Base-by-base conservation (phyloP, 495 filamentous ascomycete species). In the Penicillium pulvis region DNA sequence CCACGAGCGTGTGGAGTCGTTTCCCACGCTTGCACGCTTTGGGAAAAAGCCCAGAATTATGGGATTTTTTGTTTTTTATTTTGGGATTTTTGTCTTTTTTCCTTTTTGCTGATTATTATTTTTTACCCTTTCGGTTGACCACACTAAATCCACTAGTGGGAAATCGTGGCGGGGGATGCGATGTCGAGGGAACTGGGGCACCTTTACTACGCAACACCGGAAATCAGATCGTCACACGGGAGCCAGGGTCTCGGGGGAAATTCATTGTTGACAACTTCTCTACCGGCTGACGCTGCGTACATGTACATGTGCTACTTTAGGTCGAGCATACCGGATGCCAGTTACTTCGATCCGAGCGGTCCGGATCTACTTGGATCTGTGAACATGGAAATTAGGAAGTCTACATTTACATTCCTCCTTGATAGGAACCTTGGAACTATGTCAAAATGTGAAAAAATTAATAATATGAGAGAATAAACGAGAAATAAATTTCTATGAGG, bases 91-190 rank as follows among this genome's bases (percentile, higher is more conserved):
- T 33, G 12, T 33, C 16, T 50, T 50, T 52, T 53, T 58, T 31
- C 24, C 45, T 51, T 39, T 41, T 53, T 48, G 31, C 20, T 1
- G 20, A 23, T 23, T 23, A 23, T 36, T 17, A 19, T 55, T 30
- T 17, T 26, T 55, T 30, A 42, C 41, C 47, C 39, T 50, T 39
- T 44, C 57, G 48, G 26, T 30, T 20, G 19, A 23, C 20, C 8
- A 51, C 42, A 7, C 54, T 24, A 49, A 45, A 5, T 24, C 24
- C 59, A 60, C 64, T 69, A 67, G 61, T 58, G 64, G 65, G 62
- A 58, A 68, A 70, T 70, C 67, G 65, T 68, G 62, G 66, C 63
- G 68, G 67, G 66, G 69, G 64, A 67, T 67, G 67, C 60, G 61
- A 63, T 57, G 60, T 62, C 59, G 51, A 60, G 54, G 55, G 63